Conservation (phyloP, 202 grass and related monocot species). For the Zizania palustris region DNA sequence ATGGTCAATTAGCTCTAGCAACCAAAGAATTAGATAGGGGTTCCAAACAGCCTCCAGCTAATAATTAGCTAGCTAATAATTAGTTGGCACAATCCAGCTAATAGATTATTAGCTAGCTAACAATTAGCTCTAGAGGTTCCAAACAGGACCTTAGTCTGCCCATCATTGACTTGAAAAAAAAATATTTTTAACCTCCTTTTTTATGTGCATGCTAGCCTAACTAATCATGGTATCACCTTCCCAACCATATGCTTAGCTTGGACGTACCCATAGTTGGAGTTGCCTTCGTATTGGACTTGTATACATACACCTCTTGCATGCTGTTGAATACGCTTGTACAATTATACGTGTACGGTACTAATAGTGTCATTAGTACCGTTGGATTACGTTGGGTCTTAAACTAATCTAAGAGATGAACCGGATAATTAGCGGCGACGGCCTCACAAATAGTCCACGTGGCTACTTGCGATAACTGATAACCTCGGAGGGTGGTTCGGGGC, state of each 20-base stretch:
- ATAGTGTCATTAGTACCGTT: conserved; percentile 8
- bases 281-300: conserved; percentile 25
- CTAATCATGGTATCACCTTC: background rate
- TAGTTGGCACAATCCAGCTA: no score
- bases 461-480: background rate
- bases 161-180: background rate
- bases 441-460: background rate
- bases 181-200: background rate
- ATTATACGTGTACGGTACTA: conserved; percentile 10
- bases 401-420: conserved; percentile 17
- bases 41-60: no score
- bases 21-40: no score
- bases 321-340: conserved; percentile 23
- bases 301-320: conserved; percentile 27
- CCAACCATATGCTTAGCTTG: background rate
- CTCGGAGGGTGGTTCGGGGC: background rate
- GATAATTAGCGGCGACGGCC: background rate
- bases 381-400: background rate
- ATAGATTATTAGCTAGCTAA: no score
- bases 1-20: no score
- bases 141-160: no score
- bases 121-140: no score
- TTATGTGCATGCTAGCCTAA: conserved; percentile 58
- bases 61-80: no score
- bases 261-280: background rate